These are phyloP conservation scores for Pythium brassicae DNA, from an alignment of 352 stramenopile genomes.

Conservation along the genomic window DNA sequence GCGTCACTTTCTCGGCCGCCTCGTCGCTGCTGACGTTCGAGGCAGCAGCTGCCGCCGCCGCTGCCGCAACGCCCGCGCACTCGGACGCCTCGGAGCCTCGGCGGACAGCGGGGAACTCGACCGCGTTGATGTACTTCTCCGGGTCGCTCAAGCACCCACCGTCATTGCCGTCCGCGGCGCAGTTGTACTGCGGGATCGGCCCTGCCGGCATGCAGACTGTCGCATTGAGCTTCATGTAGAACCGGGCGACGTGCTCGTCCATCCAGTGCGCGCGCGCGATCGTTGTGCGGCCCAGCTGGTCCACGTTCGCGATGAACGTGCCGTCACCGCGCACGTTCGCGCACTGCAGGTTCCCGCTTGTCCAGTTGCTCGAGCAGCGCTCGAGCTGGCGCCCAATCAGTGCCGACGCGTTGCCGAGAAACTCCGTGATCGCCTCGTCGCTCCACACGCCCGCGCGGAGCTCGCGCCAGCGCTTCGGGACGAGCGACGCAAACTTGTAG, in stretches of 20 bases:
- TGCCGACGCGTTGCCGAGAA: slow-evolving; percentile 30
- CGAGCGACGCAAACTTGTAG: slow-evolving; percentile 61
- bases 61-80: not conserved
- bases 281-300: slow-evolving; percentile 24
- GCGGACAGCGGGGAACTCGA: slow-evolving; percentile 15
- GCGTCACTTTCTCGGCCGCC: slow-evolving; percentile 32
- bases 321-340: slow-evolving; percentile 38
- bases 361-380: slow-evolving; percentile 37
- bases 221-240: slow-evolving; percentile 15
- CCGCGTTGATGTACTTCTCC: slow-evolving; percentile 18
- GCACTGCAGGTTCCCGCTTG: slow-evolving; percentile 47
- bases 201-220: slow-evolving; percentile 11
- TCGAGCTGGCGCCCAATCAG: slow-evolving; percentile 43
- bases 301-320: slow-evolving; percentile 36
- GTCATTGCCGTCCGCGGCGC: slow-evolving; percentile 16
- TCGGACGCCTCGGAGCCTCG: slow-evolving; percentile 1
- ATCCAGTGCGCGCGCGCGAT: slow-evolving; percentile 49
- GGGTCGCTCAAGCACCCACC: slow-evolving; percentile 16
- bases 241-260: slow-evolving; percentile 15
- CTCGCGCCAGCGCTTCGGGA: slow-evolving; percentile 47
- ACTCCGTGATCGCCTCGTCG: slow-evolving; percentile 39
- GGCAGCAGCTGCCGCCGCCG: no score
- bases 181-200: slow-evolving; percentile 21
- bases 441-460: slow-evolving; percentile 47
- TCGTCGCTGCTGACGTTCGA: not conserved